These are phyloP conservation scores for Suillus spraguei DNA, from an alignment of 768 basidiomycete species.

Conservation along the genomic window DNA sequence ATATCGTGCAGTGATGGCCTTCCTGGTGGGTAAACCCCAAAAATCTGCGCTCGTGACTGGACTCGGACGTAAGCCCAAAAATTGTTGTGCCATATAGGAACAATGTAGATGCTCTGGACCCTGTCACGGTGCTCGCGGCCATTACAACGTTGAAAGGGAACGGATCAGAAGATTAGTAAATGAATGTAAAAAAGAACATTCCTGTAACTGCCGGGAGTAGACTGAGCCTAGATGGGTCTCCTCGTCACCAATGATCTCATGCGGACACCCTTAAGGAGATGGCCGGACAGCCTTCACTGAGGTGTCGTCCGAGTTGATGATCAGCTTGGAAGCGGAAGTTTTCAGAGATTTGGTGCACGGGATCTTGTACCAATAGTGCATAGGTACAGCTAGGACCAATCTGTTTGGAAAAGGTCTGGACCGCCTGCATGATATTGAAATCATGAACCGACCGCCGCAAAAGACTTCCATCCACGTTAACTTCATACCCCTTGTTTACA, in stretches of 20 bases:
- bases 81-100: background rate
- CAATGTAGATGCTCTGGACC: slow-evolving; percentile 1
- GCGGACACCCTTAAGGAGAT: background rate
- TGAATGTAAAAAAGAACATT: slow-evolving; percentile 3
- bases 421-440: background rate
- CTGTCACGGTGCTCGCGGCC: background rate
- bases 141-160: slow-evolving; percentile 5
- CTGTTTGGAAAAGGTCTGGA: slow-evolving; percentile 6
- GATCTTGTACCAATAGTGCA: background rate
- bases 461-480: slow-evolving; percentile 5
- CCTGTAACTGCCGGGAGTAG: background rate
- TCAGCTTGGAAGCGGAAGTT: background rate
- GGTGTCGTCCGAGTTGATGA: background rate
- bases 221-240: slow-evolving; percentile 1
- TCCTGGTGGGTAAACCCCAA: background rate
- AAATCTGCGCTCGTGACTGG: background rate
- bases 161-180: background rate
- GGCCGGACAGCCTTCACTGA: background rate
- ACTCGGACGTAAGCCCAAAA: background rate
- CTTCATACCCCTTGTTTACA: slow-evolving; percentile 5
- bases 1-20: background rate
- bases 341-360: slow-evolving; percentile 4
- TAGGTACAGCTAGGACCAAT: background rate
- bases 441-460: background rate
- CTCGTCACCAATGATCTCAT: slow-evolving; percentile 4